Base-by-base conservation (phyloP, 345 rosid species). In the Clausena lansium region DNA sequence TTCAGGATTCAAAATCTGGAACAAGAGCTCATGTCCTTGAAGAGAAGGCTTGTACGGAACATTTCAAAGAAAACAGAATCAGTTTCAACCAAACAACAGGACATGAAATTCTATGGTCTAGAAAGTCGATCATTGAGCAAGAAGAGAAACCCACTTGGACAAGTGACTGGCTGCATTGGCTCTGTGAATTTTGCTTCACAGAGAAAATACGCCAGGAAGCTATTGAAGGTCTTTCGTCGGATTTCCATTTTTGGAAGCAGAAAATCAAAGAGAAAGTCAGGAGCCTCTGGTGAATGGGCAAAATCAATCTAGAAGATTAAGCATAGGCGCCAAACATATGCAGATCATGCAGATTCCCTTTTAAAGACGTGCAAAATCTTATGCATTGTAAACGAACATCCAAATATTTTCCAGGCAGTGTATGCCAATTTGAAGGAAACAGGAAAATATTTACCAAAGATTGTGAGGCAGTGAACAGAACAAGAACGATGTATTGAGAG, bases 1-100 rank as follows among this genome's bases (percentile, higher is more conserved):
- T 93, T 89, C 72, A 88, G 94, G 78, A 89, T 93, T 78, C 98
- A 90, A 81, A 93, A 63, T 74, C 93, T 91, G 25, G 89, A 92
- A 65, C 87, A 90, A 77, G 93, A 90, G 83, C 88, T 90, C 62
- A 47, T 71, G 86, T 80, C 88, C 63, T 74, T 91, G 74, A 91
- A 91, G 82, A 86, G 74, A 78, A 88, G 73, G 78, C 86, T 88
- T 57, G 86, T 81, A 77, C 89, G 88, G 64, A 83, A 77, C 59
- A 71, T 59, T 66, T 70, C 85, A 2, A 81, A 78, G 84, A 82
- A 69, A 45, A 33, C 77, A 77, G 87, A 85, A 35, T 67, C 86
- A 52, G 25, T 55, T 70, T 76, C 87, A 30, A 39, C 61, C 66
- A 80, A 77, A 75, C 66, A 74, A 41, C 86, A 80, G 63, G 80